Evolutionary conservation across 495 filamentous ascomycete species (phyloP), one percentile per base, ranked within the genome.

Genomic region (Penicillium paxilli): DNA sequence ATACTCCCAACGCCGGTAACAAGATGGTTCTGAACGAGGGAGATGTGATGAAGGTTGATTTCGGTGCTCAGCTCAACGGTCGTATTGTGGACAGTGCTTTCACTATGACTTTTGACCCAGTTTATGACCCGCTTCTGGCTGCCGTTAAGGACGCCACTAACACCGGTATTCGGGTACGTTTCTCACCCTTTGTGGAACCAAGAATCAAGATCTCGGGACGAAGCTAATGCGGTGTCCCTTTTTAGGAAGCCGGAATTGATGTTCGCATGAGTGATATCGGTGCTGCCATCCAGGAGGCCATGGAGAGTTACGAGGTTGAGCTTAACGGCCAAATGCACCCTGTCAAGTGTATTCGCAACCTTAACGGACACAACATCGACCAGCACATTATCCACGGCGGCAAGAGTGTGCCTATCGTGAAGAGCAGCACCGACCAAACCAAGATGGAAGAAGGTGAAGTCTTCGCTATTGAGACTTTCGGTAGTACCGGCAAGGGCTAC

Each of bases 391-490:
- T 96, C 58, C 92, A 96, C 71, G 91, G 92, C 49, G 81, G 78
- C 33, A 96, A 96, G 80, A 91, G 87, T 69, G 87, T 96, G 30
- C 92, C 92, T 6, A 93, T 96, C 58, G 88, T 96, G 24, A 95
- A 95, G 76, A 83, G 80, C 51, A 83, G 80, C 51, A 78, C 75
- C 50, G 87, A 92, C 59, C 79, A 81, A 60, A 92, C 89, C 28
- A 92, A 89, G 74, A 96, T 96, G 92, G 92, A 96, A 76, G 92
- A 96, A 69, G 91, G 91, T 20, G 92, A 96, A 64, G 83, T 89
- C 11, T 96, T 93, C 66, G 92, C 92, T 40, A 95, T 96, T 57
- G 92, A 96, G 70, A 96, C 92, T 7, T 96, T 96, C 61, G 92
- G 92, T 45, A 93, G 87, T 75, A 96, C 92, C 50, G 92, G 92